Evolutionary conservation across 441 rosid genomes (phyloP), one percentile per base, ranked within the genome.

Genomic region (Eruca vesicaria): DNA sequence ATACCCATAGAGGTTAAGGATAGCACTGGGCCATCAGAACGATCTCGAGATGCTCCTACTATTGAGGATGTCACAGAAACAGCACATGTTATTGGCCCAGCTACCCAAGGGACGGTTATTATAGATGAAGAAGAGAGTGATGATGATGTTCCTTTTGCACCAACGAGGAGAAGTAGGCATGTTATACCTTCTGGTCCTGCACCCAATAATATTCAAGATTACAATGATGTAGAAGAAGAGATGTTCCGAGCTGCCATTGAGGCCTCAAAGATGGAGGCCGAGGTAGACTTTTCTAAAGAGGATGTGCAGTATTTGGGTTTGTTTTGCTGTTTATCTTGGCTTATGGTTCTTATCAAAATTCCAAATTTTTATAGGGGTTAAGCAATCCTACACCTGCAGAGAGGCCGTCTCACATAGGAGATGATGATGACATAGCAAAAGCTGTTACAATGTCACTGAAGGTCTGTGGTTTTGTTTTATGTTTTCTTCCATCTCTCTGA

Each of bases 181-280:
- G 72, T 59, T 26, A 75, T 71, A 71, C 88, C 87, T 12, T 77
- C 75, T 41, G 93, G 81, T 78, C 85, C 97, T 55, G 79, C 62
- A 53, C 76, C 80, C 73, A 84, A 83, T 79, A 74, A 78, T 76
- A 68, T 79, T 73, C 87, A 85, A 31, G 95, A 88, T 70, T 62
- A 80, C 80, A 84, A 86, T 87, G 97, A 95, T 71, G 89, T 93
- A 57, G 98, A 93, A 85, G 99, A 96, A 86, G 94, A 96, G 81
- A 96, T 96, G 99, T 73, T 96, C 77, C 84, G 78, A 69, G 99
- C 97, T 83, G 99, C 99, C 69, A 93, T 96, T 64, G 98, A 96
- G 87, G 99, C 99, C 80, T 96, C 99, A 32, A 96, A 83, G 77
- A 71, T 38, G 78, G 98, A 91, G 58, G 89, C 85, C 76, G 86